Evolutionary conservation across 208 protist species (phyloP).

Genomic region (Crithidia acanthocephali): DNA sequence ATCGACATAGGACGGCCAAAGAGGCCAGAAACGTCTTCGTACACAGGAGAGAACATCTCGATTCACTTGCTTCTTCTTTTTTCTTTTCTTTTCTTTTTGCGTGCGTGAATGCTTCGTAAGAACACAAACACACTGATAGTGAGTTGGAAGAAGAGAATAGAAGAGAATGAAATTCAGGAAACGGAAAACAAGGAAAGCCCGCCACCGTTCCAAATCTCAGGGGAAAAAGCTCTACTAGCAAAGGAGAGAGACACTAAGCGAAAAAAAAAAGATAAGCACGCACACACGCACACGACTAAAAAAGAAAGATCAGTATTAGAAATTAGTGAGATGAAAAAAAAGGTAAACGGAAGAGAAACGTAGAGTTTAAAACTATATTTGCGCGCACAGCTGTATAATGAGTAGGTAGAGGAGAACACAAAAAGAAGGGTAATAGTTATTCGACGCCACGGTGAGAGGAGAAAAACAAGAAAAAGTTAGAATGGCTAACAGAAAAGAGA

Average conservation of each 20-base stretch:
- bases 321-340: background rate
- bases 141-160: background rate
- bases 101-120: background rate
- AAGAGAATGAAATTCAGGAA: background rate
- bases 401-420: no score
- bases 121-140: background rate
- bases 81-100: background rate
- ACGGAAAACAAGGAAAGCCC: background rate
- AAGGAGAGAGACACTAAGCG: constrained; percentile 14
- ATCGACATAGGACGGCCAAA: constrained; percentile 25
- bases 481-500: constrained; percentile 11
- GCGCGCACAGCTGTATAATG: no score
- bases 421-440: no score
- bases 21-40: constrained; percentile 29
- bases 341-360: background rate
- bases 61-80: background rate
- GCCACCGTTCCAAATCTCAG: background rate
- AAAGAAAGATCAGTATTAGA: no score
- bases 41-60: constrained; percentile 23
- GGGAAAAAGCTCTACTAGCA: no score
- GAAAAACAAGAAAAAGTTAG: no score
- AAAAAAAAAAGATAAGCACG: constrained; percentile 1
- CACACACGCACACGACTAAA: background rate
- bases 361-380: no score
- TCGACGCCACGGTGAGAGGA: no score